These are phyloP conservation scores for Grigorovia jiainica DNA, from an alignment of 805 yeast species.

Conservation along the genomic window DNA sequence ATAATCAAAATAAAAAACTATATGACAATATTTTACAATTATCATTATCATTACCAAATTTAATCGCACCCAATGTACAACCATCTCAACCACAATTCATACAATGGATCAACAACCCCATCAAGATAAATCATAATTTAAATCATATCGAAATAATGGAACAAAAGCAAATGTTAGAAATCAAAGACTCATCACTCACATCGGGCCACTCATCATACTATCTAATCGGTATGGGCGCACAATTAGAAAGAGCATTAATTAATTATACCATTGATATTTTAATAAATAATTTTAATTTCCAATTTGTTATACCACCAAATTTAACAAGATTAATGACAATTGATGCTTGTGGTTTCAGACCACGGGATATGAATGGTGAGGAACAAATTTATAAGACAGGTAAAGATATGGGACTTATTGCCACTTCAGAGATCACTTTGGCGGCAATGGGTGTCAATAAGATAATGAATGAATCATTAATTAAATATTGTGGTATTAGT, in stretches of 20 bases:
- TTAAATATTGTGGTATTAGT: conserved; percentile 66
- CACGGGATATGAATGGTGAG: conserved; percentile 80
- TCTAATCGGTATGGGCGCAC: conserved; percentile 73
- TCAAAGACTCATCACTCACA: conserved; percentile 59
- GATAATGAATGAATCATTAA: conserved; percentile 37
- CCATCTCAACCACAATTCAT: conserved; percentile 36
- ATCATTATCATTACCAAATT: conserved; percentile 55
- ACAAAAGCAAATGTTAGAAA: conserved; percentile 56
- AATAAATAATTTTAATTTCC: conserved; percentile 62
- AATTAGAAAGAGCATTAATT: conserved; percentile 80
- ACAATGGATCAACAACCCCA: conserved; percentile 38
- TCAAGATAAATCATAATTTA: conserved; percentile 15
- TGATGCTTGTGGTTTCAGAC: conserved; percentile 88
- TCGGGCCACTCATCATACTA: conserved; percentile 85
- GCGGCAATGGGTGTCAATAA: conserved; percentile 67
- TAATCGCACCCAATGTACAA: conserved; percentile 41
- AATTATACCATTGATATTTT: conserved; percentile 56
- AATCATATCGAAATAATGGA: conserved; percentile 63
- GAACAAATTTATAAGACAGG: conserved; percentile 68
- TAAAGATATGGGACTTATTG: conserved; percentile 60
- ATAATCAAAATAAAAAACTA: conserved; percentile 14
- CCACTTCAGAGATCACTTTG: conserved; percentile 92
- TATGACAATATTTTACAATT: conserved; percentile 31
- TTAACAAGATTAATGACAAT: conserved; percentile 71
- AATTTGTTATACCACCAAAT: conserved; percentile 72